Conservation (phyloP, 2,329 filamentous ascomycete genomes). For the Arthrobotrys megalospora region DNA sequence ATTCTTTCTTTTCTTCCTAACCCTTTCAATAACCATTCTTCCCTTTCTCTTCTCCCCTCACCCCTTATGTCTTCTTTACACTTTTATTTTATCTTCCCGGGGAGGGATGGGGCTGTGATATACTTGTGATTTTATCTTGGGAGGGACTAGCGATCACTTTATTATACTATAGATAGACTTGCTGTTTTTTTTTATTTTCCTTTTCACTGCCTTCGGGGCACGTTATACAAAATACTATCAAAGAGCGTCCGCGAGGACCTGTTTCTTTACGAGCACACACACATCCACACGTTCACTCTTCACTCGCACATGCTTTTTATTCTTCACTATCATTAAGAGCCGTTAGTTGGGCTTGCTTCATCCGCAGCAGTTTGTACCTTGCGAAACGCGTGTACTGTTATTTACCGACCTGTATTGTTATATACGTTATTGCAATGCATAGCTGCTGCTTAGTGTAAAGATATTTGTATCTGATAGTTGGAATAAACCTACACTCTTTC, state of each 20-base stretch:
- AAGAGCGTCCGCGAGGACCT: slow-evolving; percentile 46
- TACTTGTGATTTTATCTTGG: slow-evolving; percentile 44
- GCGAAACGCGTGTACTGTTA: slow-evolving; percentile 8
- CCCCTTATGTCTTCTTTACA: slow-evolving; percentile 18
- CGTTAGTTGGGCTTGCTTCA: slow-evolving; percentile 6
- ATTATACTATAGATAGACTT: slow-evolving; percentile 60
- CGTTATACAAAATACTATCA: slow-evolving; percentile 46
- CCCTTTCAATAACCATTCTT: slow-evolving; percentile 1
- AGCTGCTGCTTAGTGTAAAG: slow-evolving; percentile 15
- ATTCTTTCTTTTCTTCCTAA: slow-evolving; percentile 2
- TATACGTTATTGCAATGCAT: slow-evolving; percentile 11
- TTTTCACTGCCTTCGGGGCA: slow-evolving; percentile 6
- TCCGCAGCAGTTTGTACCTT: slow-evolving; percentile 6
- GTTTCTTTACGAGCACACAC: slow-evolving; percentile 23
- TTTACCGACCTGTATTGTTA: slow-evolving; percentile 16
- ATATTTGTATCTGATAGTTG: slow-evolving; percentile 19
- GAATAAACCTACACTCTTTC: slow-evolving; percentile 14
- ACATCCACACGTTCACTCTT: slow-evolving; percentile 3
- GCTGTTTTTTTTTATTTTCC: slow-evolving; percentile 33
- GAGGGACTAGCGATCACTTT: slow-evolving; percentile 60
- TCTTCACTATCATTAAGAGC: slow-evolving; percentile 4
- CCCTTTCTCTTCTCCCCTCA: slow-evolving; percentile 7
- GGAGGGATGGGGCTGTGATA: slow-evolving; percentile 52
- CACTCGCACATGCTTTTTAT: not conserved
- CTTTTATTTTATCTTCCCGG: slow-evolving; percentile 37